Evolutionary conservation across 2,329 filamentous ascomycete species (phyloP).

Genomic region (Chaetomium sp.): DNA sequence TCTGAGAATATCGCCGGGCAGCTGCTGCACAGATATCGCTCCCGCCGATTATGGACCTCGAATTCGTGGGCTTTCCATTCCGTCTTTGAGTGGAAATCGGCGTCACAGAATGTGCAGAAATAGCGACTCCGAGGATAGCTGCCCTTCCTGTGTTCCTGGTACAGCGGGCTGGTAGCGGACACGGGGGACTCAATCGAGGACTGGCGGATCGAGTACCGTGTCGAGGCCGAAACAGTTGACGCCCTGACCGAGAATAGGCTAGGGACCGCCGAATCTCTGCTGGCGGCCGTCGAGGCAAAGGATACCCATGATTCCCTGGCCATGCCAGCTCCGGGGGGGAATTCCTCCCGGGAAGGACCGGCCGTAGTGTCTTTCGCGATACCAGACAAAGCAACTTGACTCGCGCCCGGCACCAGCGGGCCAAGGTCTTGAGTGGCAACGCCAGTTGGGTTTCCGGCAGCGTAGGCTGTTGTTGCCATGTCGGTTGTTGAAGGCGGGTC

Average conservation of each 20-base stretch:
- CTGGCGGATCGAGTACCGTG: constrained; percentile 28
- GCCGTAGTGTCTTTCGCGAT: constrained; percentile 11
- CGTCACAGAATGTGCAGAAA: constrained; percentile 33
- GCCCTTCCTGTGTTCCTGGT: constrained; percentile 23
- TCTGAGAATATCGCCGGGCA: constrained; percentile 22
- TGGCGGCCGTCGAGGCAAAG: constrained; percentile 25
- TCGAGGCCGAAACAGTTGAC: constrained; percentile 24
- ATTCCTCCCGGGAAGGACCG: not conserved
- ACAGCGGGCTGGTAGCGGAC: constrained; percentile 24
- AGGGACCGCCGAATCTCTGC: constrained; percentile 25
- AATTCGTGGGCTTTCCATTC: constrained; percentile 33
- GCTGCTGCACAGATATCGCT: constrained; percentile 18
- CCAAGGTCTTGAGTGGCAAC: not conserved
- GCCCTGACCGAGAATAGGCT: constrained; percentile 30
- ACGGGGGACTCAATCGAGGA: constrained; percentile 30
- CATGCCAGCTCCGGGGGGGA: not conserved
- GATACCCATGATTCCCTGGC: constrained; percentile 28
- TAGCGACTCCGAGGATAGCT: constrained; percentile 21
- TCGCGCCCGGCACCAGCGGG: not conserved
- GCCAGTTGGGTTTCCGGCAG: not conserved
- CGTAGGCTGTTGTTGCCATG: not conserved
- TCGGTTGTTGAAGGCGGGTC: not conserved
- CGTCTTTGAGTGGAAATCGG: constrained; percentile 24
- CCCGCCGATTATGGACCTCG: constrained; percentile 24
- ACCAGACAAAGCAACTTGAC: not conserved